Base-by-base conservation (phyloP, 225 moss, liverwort and hornwort genomes). In the Bryum argenteum region DNA sequence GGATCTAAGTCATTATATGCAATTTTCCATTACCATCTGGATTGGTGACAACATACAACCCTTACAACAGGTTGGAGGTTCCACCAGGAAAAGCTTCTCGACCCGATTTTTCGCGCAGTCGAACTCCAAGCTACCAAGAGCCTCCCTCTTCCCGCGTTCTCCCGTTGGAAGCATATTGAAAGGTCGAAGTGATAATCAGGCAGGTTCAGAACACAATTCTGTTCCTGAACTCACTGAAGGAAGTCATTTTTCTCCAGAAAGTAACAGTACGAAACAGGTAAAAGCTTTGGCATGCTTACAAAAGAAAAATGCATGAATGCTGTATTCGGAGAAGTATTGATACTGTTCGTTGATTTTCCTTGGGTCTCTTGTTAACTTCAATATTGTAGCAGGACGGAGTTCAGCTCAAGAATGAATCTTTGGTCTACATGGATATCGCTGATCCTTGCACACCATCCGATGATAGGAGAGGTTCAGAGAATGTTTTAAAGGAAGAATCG, bases 31-130 rank as follows among this genome's bases (percentile, higher is more conserved):
- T 47, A 47, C 47, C 47, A 47, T 47, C 47, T 58, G 74, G 47
- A 58, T 16, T 66, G 50, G 20, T 22, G 39, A 23, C 8, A 58
- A 48, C 48, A 43, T 48, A 23, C 52, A 40, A n/a, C 24, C 42
- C 26, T 42, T 62, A 5, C 61, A 62, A 48, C 83, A 88, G 84
- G 84, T 84, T 19, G 72, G 71, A 60, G 84, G 61, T 41, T 82
- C 88, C n/a, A 79, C 77, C 23, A 84, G 84, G 48, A 84, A 72
- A 42, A 88, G 88, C 66, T 88, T 88, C 65, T 88, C 88, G 43
- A 74, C 88, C 54, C 84, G 82, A 37, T 84, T 84, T 68, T 84
- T 88, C 59, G 88, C 82, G 69, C 73, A 69, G 60, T 73, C 82
- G 24, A 88, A 81, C 58, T 21, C 77, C 57, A 80, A 71, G 57